Evolutionary conservation across 805 yeast species (phyloP), one percentile per base, ranked within the genome.

Genomic region (Hanseniaspora nectarophila): DNA sequence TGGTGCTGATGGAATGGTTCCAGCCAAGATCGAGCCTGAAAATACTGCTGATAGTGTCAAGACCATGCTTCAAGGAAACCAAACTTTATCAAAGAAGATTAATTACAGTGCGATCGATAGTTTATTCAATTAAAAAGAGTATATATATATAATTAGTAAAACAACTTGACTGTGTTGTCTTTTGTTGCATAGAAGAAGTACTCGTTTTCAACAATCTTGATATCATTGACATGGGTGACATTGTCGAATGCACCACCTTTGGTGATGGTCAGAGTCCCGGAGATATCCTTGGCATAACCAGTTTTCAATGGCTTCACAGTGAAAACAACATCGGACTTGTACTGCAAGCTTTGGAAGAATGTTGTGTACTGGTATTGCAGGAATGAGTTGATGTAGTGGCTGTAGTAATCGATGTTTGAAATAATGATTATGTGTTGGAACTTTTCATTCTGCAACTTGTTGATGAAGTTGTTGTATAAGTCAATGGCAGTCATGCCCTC

Each of bases 71-170:
- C 76, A 78, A 57, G 48, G 45, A 15, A 83, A 81, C 66, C 81
- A 85, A 61, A 73, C 84, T 6, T 80, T 82, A 57, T 85, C 96
- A 26, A 84, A 82, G 68, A 92, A 92, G 71, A 84, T 92, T 65
- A 92, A 92, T 66, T 92, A 92, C 65, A 80, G 76, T 45, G 88
- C 90, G 4, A 76, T 90, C 51, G 81, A 80, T 56, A 77, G 73
- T 55, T 62, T 72, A 42, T 71, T 72, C 56, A 67, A 63, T 24
- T 40, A 23, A 18, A 13, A 20, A 5, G 33, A 20, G 23, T 21
- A 33, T 33, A 44, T 44, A 16, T 6, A 43, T 9, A 20, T 18
- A 3, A 32, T 31, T 26, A 26, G 33, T 42, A 49, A 28, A 49
- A 49, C 28, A 49, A n/a, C 24, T 42, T 49, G 8, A 49, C 53